Percentiles rank a stretch among this genome's conserved stretches.
These are phyloP conservation scores for Artemisia annua DNA, from an alignment of 129 eudicot genomes.

Conservation along the genomic window DNA sequence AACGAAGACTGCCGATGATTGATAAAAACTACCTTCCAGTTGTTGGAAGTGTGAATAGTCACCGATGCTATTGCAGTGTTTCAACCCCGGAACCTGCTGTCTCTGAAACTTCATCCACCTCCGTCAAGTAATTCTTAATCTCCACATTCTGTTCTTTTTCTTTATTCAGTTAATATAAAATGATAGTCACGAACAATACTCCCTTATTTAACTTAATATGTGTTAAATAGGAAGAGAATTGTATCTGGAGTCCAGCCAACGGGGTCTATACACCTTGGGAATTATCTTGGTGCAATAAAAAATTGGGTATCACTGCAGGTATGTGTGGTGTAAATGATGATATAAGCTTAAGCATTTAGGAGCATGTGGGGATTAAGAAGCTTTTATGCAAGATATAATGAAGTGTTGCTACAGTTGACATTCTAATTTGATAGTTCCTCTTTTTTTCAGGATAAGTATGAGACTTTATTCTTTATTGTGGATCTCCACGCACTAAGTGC, in stretches of 20 bases:
- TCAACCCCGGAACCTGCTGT: slow-evolving; percentile 44
- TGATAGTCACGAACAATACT: not conserved
- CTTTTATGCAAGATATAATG: not conserved
- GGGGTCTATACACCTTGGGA: slow-evolving; percentile 97
- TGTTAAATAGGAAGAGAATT: slow-evolving; percentile 66
- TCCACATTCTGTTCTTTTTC: not conserved
- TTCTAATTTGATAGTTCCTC: slow-evolving; percentile 1
- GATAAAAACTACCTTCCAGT: slow-evolving; percentile 33
- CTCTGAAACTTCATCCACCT: slow-evolving; percentile 39
- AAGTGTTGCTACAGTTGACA: not conserved
- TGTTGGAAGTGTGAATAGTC: slow-evolving; percentile 17
- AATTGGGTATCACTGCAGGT: slow-evolving; percentile 95
- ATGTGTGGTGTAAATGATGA: not conserved
- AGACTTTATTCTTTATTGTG: slow-evolving; percentile 91
- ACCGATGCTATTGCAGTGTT: slow-evolving; percentile 61
- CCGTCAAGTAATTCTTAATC: slow-evolving; percentile 48
- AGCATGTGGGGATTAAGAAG: slow-evolving; percentile 1
- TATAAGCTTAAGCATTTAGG: too few species aligned
- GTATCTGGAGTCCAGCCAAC: slow-evolving; percentile 99
- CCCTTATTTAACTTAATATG: slow-evolving; percentile 3
- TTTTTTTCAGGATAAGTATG: slow-evolving; percentile 70
- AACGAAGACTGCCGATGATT: slow-evolving; percentile 26
- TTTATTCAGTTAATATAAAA: not conserved
- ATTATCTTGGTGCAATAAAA: slow-evolving; percentile 96
- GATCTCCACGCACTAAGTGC: slow-evolving; percentile 93